These are phyloP conservation scores for Pistacia atlantica DNA, from an alignment of 345 rosid genomes.

Conservation along the genomic window DNA sequence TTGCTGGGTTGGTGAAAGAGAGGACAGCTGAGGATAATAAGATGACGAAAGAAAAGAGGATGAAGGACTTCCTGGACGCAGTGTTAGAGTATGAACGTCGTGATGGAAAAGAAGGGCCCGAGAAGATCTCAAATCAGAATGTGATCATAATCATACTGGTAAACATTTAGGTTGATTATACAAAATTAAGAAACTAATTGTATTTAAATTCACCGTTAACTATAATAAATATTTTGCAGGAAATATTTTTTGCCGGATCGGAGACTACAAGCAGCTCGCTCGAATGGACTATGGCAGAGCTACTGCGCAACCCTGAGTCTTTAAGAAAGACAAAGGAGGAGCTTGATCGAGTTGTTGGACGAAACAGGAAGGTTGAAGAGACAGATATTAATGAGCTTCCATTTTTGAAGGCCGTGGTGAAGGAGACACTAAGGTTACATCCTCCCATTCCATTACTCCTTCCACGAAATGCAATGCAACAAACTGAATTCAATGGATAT, in stretches of 20 bases:
- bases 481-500: too few species aligned
- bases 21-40: slow-evolving; percentile 10
- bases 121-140: slow-evolving; percentile 6
- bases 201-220: not conserved
- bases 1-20: slow-evolving; percentile 22
- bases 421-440: slow-evolving; percentile 8
- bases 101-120: slow-evolving; percentile 17
- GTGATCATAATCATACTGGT: slow-evolving; percentile 19
- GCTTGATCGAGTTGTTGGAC: slow-evolving; percentile 4
- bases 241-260: slow-evolving; percentile 3
- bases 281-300: slow-evolving; percentile 2
- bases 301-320: slow-evolving; percentile 16
- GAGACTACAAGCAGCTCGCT: not conserved
- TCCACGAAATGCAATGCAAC: too few species aligned
- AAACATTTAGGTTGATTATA: not conserved
- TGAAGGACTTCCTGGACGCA: slow-evolving; percentile 20
- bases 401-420: slow-evolving; percentile 20
- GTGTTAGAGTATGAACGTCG: slow-evolving; percentile 18
- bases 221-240: not conserved
- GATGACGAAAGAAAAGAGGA: not conserved
- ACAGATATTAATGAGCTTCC: not conserved
- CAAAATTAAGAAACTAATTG: not conserved
- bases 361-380: slow-evolving; percentile 8
- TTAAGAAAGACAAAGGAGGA: slow-evolving; percentile 6
- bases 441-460: not conserved